Evolutionary conservation across 2,329 filamentous ascomycete species (phyloP), one percentile per base, ranked within the genome.

Genomic region (Venturia effusa): DNA sequence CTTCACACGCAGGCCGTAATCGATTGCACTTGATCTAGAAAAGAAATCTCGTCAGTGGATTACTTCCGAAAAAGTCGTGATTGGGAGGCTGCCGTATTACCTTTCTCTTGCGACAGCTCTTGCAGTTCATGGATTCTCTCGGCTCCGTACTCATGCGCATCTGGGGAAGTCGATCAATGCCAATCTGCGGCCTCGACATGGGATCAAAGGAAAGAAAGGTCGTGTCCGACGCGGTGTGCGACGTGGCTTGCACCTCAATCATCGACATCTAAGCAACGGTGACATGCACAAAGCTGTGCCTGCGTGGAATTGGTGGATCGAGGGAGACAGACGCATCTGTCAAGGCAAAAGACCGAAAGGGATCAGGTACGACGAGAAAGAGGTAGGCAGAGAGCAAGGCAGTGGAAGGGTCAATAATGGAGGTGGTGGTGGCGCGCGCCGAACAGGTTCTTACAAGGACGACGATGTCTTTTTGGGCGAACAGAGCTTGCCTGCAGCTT

Each of bases 121-220:
- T 95, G 84, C 91, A 96, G 75, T 96, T 96, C 91, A 96, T 96
- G 40, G 89, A 89, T 79, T 95, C 91, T 70, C 89, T 86, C 48
- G 89, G 89, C 74, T 94, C 89, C 70, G 84, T 88, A 75, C 82
- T 86, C 75, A 85, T 80, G 51, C 88, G 85, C 67, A 88, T 85
- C 63, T 86, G 82, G 32, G 88, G 88, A 68, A 93, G 79, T 66
- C 89, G 85, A 76, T 92, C 88, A 74, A 93, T 93, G 73, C 88
- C 88, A 71, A 92, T 87, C 78, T 90, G 88, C 34, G 88, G 88
- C 70, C 89, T 59, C 32, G 61, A 63, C 61, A 63, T 63, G 34
- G 45, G 45, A 15, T 51, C 45, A 27, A 51, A 51, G 5, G 45
- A 27, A 51, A 51, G 22, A 13, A 51, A 51, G 27, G n/a, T 11